phyloP scores from a whole-genome alignment of 768 basidiomycete genomes.

The Amanita pseudoporphyria region DNA sequence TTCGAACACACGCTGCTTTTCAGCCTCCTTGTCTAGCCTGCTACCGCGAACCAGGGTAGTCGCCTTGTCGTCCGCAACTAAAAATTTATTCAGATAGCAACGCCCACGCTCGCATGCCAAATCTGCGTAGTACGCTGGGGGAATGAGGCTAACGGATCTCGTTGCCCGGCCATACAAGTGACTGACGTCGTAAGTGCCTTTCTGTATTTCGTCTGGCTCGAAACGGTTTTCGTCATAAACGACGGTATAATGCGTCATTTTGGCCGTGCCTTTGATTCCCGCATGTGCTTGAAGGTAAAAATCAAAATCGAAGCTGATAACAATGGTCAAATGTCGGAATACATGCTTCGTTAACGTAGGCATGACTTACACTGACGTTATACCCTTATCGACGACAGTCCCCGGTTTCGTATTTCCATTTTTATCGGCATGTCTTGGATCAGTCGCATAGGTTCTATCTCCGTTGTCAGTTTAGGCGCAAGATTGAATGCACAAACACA shows the following conservation, averaged over 20 bases:
- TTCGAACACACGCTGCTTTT: conserved; percentile 27
- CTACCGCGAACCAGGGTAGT: conserved; percentile 22
- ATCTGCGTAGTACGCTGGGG: conserved; percentile 76
- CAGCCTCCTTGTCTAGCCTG: conserved; percentile 28
- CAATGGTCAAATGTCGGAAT: conserved; percentile 13
- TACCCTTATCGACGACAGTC: conserved; percentile 71
- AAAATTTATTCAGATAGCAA: conserved; percentile 65
- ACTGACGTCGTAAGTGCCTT: conserved; percentile 56
- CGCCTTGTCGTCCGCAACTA: conserved; percentile 40
- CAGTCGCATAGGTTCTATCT: conserved; percentile 45
- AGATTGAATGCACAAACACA: conserved; percentile 15
- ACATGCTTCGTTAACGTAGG: no score
- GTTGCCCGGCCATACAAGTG: conserved; percentile 80
- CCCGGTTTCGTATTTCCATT: conserved; percentile 77
- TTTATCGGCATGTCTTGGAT: conserved; percentile 36
- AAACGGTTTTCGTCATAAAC: conserved; percentile 70
- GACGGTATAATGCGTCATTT: conserved; percentile 71
- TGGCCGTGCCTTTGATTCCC: conserved; percentile 62
- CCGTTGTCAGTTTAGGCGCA: conserved; percentile 5
- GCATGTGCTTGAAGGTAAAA: conserved; percentile 68
- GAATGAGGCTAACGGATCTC: conserved; percentile 73
- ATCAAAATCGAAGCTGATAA: conserved; percentile 47
- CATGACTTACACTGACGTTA: conserved; percentile 51
- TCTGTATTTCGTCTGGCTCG: conserved; percentile 63
- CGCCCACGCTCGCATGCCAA: conserved; percentile 75